A percentile compares a stretch with the other conserved stretches of the same genome.
Conservation (phyloP, 192 early-diverging fungal genomes). For the Coemansia interrupta region DNA sequence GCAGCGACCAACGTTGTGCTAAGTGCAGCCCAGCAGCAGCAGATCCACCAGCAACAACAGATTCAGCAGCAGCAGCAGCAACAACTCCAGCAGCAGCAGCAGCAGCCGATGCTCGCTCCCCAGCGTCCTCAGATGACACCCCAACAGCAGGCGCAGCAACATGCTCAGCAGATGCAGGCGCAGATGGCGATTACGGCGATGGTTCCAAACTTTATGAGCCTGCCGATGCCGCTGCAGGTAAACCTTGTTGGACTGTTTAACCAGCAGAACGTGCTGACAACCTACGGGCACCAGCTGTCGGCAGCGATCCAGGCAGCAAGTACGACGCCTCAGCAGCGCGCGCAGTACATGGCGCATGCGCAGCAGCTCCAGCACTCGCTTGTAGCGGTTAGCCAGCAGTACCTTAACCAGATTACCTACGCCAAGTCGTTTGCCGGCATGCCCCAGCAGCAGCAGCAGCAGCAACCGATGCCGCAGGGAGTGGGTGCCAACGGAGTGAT, state of each 20-base stretch:
- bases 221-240: constrained; percentile 16
- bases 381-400: constrained; percentile 10
- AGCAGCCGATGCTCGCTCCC: background rate
- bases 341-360: constrained; percentile 4
- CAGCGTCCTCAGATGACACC: background rate
- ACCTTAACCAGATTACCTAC: constrained; percentile 7
- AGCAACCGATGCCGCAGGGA: background rate
- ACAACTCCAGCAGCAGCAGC: constrained; percentile 12
- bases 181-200: constrained; percentile 24
- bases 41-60: background rate
- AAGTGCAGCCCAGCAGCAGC: constrained; percentile 5
- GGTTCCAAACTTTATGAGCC: constrained; percentile 21
- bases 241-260: constrained; percentile 7
- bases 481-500: constrained; percentile 3
- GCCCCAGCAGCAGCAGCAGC: constrained; percentile 14
- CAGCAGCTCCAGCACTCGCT: constrained; percentile 17
- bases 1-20: background rate
- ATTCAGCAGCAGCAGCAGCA: background rate
- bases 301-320: constrained; percentile 4
- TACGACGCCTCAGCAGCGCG: constrained; percentile 28
- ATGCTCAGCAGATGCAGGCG: constrained; percentile 23
- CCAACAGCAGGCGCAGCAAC: constrained; percentile 6
- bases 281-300: constrained; percentile 12
- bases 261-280: constrained; percentile 13
- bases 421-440: constrained; percentile 5